phyloP scores from a whole-genome alignment of 2,329 filamentous ascomycete species.

The Scleromitrula shiraiana region DNA sequence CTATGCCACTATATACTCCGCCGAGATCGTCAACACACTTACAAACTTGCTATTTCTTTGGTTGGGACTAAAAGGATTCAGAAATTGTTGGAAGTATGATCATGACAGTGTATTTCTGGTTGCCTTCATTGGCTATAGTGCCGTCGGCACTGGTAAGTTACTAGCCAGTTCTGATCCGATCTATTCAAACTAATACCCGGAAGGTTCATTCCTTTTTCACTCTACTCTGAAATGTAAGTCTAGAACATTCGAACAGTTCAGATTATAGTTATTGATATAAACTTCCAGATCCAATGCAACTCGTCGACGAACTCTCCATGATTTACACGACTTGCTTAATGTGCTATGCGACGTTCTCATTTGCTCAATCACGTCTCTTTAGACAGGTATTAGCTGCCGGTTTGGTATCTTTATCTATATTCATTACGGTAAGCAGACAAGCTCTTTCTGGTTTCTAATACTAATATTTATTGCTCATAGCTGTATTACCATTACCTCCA shows the following conservation, averaged over 20 bases:
- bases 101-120: slow-evolving; percentile 73
- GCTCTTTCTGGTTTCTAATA: not conserved
- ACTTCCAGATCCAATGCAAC: slow-evolving; percentile 56
- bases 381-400: slow-evolving; percentile 42
- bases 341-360: slow-evolving; percentile 61
- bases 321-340: slow-evolving; percentile 66
- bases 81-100: slow-evolving; percentile 60
- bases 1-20: slow-evolving; percentile 65
- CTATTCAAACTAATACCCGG: not conserved
- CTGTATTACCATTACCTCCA: slow-evolving; percentile 67
- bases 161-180: not conserved
- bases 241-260: not conserved
- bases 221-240: slow-evolving; percentile 34
- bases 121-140: slow-evolving; percentile 40
- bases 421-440: slow-evolving; percentile 43
- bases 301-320: slow-evolving; percentile 64
- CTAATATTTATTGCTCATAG: slow-evolving; percentile 5
- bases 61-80: slow-evolving; percentile 67
- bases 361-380: slow-evolving; percentile 41
- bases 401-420: slow-evolving; percentile 43
- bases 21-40: slow-evolving; percentile 70
- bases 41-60: slow-evolving; percentile 79
- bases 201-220: slow-evolving; percentile 32
- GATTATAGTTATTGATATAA: not conserved
- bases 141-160: slow-evolving; percentile 30